Evolutionary conservation across 768 basidiomycete species (phyloP), one percentile per base, ranked within the genome.

Genomic region (Russula sp.): DNA sequence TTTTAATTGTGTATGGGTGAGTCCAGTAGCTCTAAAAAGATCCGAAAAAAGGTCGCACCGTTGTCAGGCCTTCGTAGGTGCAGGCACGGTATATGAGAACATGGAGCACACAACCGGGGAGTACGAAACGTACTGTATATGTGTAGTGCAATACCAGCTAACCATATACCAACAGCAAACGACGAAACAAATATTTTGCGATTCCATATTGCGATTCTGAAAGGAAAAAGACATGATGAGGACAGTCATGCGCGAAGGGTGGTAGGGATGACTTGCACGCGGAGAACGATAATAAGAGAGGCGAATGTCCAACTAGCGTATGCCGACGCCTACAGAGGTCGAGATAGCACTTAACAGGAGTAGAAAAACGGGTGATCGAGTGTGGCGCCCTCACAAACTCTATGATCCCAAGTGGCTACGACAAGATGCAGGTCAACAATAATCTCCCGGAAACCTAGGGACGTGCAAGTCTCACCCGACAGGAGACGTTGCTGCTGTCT

Each of bases 131-230:
- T 10, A 56, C 55, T 11, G 18, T 44, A 44, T 34, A 45, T n/a
- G 42, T 44, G 45, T 14, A 56, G 31, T 13, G 42, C 27, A 13
- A 56, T 31, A 32, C 42, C 40, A 45, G 22, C 18, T n/a, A n/a
- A 34, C 55, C 31, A 45, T 16, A 32, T 4, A 2, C 31, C 18
- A 34, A 56, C 1, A n/a, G 55, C 31, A 18, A 56, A 7, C 4
- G 14, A 56, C 10, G 55, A 56, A 9, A 45, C 55, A 32, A 20
- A 11, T 2, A 5, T 20, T n/a, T 31, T 45, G 10, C 31, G 13
- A 13, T 56, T 16, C 55, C 55, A 56, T 16, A 56, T 56, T n/a
- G 55, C 55, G 31, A 56, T 34, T 56, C 55, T 56, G 31, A 59
- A 45, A 56, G 6, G 40, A 54, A 10, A 6, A 11, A 13, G 18